Evolutionary conservation across 768 basidiomycete genomes (phyloP).

Genomic region (Phlebiopsis flavidoalba): DNA sequence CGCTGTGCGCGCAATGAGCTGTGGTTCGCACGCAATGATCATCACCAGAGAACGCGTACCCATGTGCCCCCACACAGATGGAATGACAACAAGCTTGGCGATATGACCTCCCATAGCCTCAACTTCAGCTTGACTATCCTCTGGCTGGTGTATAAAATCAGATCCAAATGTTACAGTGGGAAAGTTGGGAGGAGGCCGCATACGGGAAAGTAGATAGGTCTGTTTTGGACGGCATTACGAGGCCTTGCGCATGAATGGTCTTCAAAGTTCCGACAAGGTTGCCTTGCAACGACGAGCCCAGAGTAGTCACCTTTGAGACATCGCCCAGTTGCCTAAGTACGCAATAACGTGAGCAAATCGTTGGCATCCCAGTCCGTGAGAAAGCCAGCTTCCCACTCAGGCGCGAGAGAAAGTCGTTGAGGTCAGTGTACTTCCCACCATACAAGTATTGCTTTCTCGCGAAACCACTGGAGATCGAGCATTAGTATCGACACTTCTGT

Average conservation of each 20-base stretch:
- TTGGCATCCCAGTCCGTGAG: conserved; percentile 42
- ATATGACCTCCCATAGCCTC: conserved; percentile 31
- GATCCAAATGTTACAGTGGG: neutral
- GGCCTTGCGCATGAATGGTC: conserved; percentile 43
- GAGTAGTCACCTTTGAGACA: conserved; percentile 37
- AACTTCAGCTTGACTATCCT: conserved; percentile 49
- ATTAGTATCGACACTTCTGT: neutral
- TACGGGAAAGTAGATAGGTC: conserved; percentile 56
- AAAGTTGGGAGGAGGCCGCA: conserved; percentile 2
- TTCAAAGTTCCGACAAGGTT: conserved; percentile 36
- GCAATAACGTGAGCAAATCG: no score
- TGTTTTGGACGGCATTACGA: conserved; percentile 56
- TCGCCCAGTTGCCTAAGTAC: conserved; percentile 34
- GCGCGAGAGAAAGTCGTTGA: conserved; percentile 42
- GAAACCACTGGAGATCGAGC: conserved; percentile 42
- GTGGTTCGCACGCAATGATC: neutral
- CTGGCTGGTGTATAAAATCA: conserved; percentile 34
- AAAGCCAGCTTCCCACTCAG: conserved; percentile 16
- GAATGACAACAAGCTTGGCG: conserved; percentile 45
- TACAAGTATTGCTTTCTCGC: conserved; percentile 41
- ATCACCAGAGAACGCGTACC: conserved; percentile 27
- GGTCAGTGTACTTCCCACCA: conserved; percentile 39
- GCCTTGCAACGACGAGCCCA: conserved; percentile 21
- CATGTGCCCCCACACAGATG: conserved; percentile 54
- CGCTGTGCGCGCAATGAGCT: neutral